These are phyloP conservation scores for Fusarium dimerum DNA, from an alignment of 2,329 filamentous ascomycete species.

Conservation along the genomic window DNA sequence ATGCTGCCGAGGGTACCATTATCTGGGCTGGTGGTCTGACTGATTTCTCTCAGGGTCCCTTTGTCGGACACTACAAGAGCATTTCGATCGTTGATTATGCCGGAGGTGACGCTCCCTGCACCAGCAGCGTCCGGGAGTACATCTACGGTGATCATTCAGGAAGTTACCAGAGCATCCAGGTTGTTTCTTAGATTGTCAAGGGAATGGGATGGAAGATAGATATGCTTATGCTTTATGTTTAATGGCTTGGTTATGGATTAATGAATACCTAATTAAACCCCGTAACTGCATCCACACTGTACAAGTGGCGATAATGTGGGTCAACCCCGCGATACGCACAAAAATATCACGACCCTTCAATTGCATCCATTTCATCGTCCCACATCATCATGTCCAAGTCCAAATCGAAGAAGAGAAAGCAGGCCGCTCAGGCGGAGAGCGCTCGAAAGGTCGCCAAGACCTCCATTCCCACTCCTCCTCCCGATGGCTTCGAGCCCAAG, in stretches of 20 bases:
- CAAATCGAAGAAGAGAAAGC: slow-evolving; percentile 49
- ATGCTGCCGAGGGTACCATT: slow-evolving; percentile 70
- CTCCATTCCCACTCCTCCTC: slow-evolving; percentile 35
- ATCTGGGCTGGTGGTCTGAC: slow-evolving; percentile 63
- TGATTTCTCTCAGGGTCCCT: slow-evolving; percentile 45
- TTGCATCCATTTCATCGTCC: no score
- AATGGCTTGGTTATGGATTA: no score
- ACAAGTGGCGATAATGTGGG: no score
- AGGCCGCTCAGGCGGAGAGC: slow-evolving; percentile 36
- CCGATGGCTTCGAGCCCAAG: slow-evolving; percentile 47
- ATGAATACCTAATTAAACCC: no score
- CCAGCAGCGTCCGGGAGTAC: slow-evolving; percentile 42
- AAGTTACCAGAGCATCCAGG: slow-evolving; percentile 43
- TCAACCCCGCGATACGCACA: no score
- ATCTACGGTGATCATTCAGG: slow-evolving; percentile 44
- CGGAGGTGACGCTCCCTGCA: slow-evolving; percentile 35
- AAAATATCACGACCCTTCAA: background rate
- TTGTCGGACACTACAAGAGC: slow-evolving; percentile 47
- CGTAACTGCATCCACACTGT: no score
- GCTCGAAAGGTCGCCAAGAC: slow-evolving; percentile 43
- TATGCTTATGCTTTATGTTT: no score
- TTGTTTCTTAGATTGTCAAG: slow-evolving; percentile 20
- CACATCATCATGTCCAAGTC: slow-evolving; percentile 41
- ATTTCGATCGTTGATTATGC: slow-evolving; percentile 47
- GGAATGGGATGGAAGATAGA: no score